Evolutionary conservation across 768 basidiomycete species (phyloP).

Genomic region (Tulasnella sp.): DNA sequence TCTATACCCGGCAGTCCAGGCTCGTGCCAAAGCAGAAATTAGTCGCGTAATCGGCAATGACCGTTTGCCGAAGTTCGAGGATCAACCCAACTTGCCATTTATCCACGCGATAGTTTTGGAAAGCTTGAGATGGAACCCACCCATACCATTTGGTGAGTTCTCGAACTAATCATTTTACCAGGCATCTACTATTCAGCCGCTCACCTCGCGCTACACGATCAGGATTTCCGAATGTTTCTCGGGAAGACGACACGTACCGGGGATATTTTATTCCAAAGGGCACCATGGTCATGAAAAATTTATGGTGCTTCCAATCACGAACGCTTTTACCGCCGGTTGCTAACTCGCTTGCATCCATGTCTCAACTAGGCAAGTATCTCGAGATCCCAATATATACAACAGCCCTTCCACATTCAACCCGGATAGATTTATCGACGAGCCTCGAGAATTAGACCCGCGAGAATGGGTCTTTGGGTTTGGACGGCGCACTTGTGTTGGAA

Average conservation of each 20-base stretch:
- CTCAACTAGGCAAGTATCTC: neutral
- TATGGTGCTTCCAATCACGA: neutral
- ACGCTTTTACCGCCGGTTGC: too few species aligned
- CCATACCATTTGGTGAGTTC: neutral
- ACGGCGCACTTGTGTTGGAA: neutral
- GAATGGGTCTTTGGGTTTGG: neutral
- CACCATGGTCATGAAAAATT: constrained; percentile 20
- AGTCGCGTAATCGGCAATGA: constrained; percentile 1
- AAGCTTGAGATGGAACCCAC: constrained; percentile 15
- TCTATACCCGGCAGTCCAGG: constrained; percentile 23
- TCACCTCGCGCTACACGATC: neutral
- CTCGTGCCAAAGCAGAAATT: constrained; percentile 13
- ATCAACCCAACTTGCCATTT: constrained; percentile 16
- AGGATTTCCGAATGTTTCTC: constrained; percentile 15
- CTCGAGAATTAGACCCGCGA: neutral
- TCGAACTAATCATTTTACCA: neutral
- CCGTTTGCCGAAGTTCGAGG: constrained; percentile 17
- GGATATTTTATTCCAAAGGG: constrained; percentile 31
- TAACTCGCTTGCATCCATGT: too few species aligned
- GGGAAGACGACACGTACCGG: constrained; percentile 29
- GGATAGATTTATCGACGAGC: neutral
- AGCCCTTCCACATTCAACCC: neutral
- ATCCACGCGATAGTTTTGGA: constrained; percentile 22
- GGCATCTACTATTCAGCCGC: neutral
- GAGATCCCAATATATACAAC: neutral